A percentile compares a stretch with the other conserved stretches of the same genome.
Evolutionary conservation across 768 basidiomycete species (phyloP).

Genomic region (Kwoniella heveanensis): DNA sequence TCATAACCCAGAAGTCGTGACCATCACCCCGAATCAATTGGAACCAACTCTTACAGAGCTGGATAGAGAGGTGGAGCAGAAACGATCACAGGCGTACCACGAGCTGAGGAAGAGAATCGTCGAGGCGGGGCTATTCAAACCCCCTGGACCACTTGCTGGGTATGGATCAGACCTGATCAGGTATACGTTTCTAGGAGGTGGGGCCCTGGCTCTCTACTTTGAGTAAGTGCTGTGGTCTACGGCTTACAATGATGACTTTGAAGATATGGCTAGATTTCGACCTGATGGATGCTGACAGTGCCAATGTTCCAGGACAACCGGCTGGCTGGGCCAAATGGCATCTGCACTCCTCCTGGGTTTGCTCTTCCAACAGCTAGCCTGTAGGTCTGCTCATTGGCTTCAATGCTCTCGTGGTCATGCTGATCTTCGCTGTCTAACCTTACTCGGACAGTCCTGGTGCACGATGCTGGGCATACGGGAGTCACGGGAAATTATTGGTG

Average conservation of each 20-base stretch:
- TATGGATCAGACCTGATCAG: slow-evolving; percentile 88
- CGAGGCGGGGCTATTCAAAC: slow-evolving; percentile 77
- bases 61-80: slow-evolving; percentile 34
- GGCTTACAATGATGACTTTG: no score
- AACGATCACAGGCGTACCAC: slow-evolving; percentile 67
- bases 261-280: no score
- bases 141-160: slow-evolving; percentile 70
- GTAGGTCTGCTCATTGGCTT: slow-evolving; percentile 29
- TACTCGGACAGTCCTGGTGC: slow-evolving; percentile 64
- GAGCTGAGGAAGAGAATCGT: slow-evolving; percentile 72
- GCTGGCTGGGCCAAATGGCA: slow-evolving; percentile 44
- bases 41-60: slow-evolving; percentile 48
- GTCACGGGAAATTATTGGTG: slow-evolving; percentile 82
- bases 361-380: slow-evolving; percentile 93
- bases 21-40: slow-evolving; percentile 35
- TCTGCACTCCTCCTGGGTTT: slow-evolving; percentile 83
- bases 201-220: slow-evolving; percentile 36
- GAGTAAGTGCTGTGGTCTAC: no score
- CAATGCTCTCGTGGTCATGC: background rate
- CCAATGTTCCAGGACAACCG: slow-evolving; percentile 31
- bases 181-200: slow-evolving; percentile 66
- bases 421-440: background rate
- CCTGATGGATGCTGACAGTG: no score
- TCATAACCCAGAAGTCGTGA: slow-evolving; percentile 20
- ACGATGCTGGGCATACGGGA: slow-evolving; percentile 93